phyloP scores from a whole-genome alignment of 2,329 filamentous ascomycete species.

The Aspergillus novofumigatus region DNA sequence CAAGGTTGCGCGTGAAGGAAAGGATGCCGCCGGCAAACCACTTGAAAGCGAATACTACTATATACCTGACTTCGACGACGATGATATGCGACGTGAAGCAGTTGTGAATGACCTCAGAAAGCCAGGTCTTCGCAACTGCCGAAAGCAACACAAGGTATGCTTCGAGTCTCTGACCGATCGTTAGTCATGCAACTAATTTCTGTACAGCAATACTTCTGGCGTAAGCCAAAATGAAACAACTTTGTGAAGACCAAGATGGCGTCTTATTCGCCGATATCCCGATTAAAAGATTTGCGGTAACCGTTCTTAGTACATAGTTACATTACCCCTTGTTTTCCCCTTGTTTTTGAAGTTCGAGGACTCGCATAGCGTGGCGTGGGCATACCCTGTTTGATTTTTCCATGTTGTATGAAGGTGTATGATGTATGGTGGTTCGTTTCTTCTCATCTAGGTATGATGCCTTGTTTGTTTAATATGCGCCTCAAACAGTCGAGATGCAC shows the following conservation, averaged over 20 bases:
- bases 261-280: slow-evolving; percentile 6
- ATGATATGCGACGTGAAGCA: slow-evolving; percentile 71
- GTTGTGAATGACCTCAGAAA: slow-evolving; percentile 84
- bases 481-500: slow-evolving; percentile 3
- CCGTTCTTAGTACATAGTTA: slow-evolving; percentile 35
- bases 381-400: slow-evolving; percentile 33
- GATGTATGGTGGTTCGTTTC: slow-evolving; percentile 15
- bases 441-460: slow-evolving; percentile 1
- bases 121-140: slow-evolving; percentile 80
- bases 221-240: slow-evolving; percentile 51
- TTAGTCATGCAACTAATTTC: slow-evolving; percentile 16
- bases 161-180: slow-evolving; percentile 1
- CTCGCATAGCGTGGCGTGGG: slow-evolving; percentile 43
- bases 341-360: slow-evolving; percentile 18
- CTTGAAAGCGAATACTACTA: slow-evolving; percentile 98
- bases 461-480: slow-evolving; percentile 4
- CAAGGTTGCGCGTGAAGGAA: slow-evolving; percentile 83
- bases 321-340: slow-evolving; percentile 21
- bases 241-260: not conserved
- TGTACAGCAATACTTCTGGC: slow-evolving; percentile 67
- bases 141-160: slow-evolving; percentile 94
- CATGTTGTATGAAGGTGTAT: slow-evolving; percentile 21
- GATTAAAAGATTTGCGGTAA: slow-evolving; percentile 4
- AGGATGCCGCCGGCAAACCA: slow-evolving; percentile 89
- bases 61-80: slow-evolving; percentile 77